These are phyloP conservation scores for Amanita pallidorosea DNA, from an alignment of 768 basidiomycete genomes.

Conservation along the genomic window DNA sequence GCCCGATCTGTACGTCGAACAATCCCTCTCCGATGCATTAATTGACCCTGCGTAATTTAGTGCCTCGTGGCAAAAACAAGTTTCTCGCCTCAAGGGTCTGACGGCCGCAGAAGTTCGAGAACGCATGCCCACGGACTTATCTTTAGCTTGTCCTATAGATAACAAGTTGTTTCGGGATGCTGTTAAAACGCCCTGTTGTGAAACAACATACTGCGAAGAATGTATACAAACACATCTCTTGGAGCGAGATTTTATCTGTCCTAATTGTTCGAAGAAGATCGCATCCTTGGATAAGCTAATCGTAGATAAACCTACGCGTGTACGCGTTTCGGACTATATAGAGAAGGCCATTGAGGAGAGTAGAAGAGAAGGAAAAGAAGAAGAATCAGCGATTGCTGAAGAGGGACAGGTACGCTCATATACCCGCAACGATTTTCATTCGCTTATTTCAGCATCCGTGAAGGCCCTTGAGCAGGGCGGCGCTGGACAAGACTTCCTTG, in stretches of 20 bases:
- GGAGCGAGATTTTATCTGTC: constrained; percentile 93
- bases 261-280: constrained; percentile 81
- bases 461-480: constrained; percentile 6
- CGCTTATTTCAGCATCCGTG: neutral
- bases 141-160: constrained; percentile 85
- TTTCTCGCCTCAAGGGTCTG: constrained; percentile 65
- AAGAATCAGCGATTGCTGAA: constrained; percentile 15
- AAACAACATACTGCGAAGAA: constrained; percentile 88
- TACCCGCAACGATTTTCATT: neutral
- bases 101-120: constrained; percentile 88
- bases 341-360: constrained; percentile 73
- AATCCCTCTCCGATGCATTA: neutral
- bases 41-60: constrained; percentile 27
- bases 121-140: constrained; percentile 63
- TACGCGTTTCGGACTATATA: constrained; percentile 73
- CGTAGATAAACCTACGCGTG: constrained; percentile 70
- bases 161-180: constrained; percentile 90
- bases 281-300: constrained; percentile 81
- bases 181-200: constrained; percentile 93
- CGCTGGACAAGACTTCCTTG: constrained; percentile 57
- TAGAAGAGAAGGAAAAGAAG: constrained; percentile 49
- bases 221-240: constrained; percentile 91
- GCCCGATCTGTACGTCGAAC: constrained; percentile 75
- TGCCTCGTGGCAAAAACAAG: constrained; percentile 91
- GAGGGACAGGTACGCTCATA: constrained; percentile 25